These are phyloP conservation scores for Globisporangium solare DNA, from an alignment of 352 stramenopile genomes.

Conservation along the genomic window DNA sequence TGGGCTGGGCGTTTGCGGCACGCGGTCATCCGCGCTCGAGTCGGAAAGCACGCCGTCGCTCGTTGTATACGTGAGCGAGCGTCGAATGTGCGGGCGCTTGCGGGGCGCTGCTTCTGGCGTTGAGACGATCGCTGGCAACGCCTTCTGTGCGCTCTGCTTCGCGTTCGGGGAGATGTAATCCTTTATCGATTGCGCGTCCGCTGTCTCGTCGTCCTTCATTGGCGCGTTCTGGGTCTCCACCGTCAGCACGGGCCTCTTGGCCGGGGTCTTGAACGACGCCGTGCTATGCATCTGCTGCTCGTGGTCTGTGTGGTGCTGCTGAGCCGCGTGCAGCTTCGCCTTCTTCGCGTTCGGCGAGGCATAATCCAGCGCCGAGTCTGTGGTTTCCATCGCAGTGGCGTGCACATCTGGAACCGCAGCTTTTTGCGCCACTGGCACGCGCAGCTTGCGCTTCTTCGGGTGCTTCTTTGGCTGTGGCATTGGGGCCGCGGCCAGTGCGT, in stretches of 20 bases:
- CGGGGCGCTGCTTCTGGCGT: background rate
- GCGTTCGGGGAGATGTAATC: slow-evolving; percentile 18
- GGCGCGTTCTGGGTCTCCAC: slow-evolving; percentile 3
- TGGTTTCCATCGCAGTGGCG: background rate
- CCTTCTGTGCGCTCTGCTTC: slow-evolving; percentile 6
- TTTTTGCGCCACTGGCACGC: background rate
- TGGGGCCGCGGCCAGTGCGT: background rate
- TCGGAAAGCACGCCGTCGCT: slow-evolving; percentile 13
- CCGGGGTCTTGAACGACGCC: slow-evolving; percentile 10
- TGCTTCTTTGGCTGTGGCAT: background rate
- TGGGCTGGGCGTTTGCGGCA: too few relatives aligned
- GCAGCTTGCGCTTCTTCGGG: slow-evolving; percentile 5
- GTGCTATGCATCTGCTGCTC: background rate
- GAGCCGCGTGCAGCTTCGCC: slow-evolving; percentile 1
- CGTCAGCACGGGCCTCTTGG: slow-evolving; percentile 9
- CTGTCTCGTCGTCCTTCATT: slow-evolving; percentile 3
- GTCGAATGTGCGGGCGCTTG: slow-evolving; percentile 9
- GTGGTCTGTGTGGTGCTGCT: background rate
- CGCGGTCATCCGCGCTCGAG: slow-evolving; percentile 2
- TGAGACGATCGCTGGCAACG: background rate
- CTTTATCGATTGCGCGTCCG: slow-evolving; percentile 5
- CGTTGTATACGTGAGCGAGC: slow-evolving; percentile 9
- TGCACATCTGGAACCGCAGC: background rate
- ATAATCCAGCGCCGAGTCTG: background rate
- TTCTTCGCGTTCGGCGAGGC: slow-evolving; percentile 4